Percentiles rank a stretch among this genome's conserved stretches.
Evolutionary conservation across 2,329 filamentous ascomycete genomes (phyloP).

Genomic region (Cercospora sesami): DNA sequence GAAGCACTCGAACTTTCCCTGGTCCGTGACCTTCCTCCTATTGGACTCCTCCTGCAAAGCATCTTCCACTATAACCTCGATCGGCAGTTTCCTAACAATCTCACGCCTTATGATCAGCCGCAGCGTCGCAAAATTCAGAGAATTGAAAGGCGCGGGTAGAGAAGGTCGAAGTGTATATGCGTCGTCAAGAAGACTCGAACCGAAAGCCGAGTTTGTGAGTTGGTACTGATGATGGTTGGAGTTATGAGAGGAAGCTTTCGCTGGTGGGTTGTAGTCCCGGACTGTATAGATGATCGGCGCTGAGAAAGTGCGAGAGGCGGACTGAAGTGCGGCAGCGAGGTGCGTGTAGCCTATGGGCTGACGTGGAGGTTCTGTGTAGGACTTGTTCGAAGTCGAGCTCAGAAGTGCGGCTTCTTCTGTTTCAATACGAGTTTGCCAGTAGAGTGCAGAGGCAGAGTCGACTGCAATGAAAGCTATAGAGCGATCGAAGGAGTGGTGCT

Average conservation of each 20-base stretch:
- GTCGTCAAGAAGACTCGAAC: conserved; percentile 6
- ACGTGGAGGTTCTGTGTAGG: background rate
- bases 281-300: conserved; percentile 34
- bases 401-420: conserved; percentile 33
- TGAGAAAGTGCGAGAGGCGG: conserved; percentile 23
- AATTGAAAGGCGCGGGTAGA: conserved; percentile 39
- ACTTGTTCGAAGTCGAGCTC: conserved; percentile 6
- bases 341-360: conserved; percentile 22
- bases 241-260: conserved; percentile 5
- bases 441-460: conserved; percentile 57
- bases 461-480: conserved; percentile 54
- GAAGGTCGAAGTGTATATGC: conserved; percentile 24
- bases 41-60: conserved; percentile 39
- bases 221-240: background rate
- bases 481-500: conserved; percentile 51
- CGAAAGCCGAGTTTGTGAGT: conserved; percentile 4
- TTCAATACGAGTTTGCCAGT: conserved; percentile 55
- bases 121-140: conserved; percentile 29
- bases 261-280: conserved; percentile 18
- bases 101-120: conserved; percentile 40
- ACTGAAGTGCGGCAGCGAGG: conserved; percentile 28
- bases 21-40: conserved; percentile 41
- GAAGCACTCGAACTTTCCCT: conserved; percentile 40
- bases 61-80: conserved; percentile 42
- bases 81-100: conserved; percentile 41